Evolutionary conservation across 2,329 filamentous ascomycete species (phyloP).

Genomic region (Claviceps sorghi): DNA sequence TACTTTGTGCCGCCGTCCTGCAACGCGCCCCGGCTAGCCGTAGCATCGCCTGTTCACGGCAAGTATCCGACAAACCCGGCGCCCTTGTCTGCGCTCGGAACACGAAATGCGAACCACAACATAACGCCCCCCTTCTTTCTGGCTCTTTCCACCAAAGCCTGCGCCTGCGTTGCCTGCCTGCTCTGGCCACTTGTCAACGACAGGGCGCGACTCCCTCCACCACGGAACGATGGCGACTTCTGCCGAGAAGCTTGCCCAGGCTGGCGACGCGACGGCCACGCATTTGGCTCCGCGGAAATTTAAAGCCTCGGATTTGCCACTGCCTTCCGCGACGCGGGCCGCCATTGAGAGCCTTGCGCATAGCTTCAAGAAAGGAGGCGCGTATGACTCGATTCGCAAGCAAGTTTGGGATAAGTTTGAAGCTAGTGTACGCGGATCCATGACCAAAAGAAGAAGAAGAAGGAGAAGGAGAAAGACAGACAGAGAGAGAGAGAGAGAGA

Average conservation of each 20-base stretch:
- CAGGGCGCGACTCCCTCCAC: background rate
- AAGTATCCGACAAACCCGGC: background rate
- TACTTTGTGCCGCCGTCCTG: background rate
- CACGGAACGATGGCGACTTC: conserved; percentile 13
- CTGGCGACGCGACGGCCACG: conserved; percentile 7
- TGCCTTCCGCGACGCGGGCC: conserved; percentile 56
- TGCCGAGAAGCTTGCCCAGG: conserved; percentile 10
- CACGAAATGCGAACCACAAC: background rate
- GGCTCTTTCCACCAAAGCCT: too few species aligned
- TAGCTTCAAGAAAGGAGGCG: conserved; percentile 74
- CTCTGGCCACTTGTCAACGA: background rate
- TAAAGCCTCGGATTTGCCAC: conserved; percentile 60
- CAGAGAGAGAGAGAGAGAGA: too few species aligned
- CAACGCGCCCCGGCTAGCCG: background rate
- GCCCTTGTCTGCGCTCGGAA: background rate
- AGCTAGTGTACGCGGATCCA: conserved; percentile 38
- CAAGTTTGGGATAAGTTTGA: conserved; percentile 63
- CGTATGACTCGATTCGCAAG: conserved; percentile 65
- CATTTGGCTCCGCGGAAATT: conserved; percentile 31
- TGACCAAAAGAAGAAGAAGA: background rate
- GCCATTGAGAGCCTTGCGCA: conserved; percentile 65
- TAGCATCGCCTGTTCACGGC: background rate
- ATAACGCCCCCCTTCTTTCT: background rate
- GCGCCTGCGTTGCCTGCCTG: background rate
- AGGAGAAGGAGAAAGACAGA: too few species aligned